phyloP scores from a whole-genome alignment of 2,329 filamentous ascomycete genomes.

The Epichloe amarillans region DNA sequence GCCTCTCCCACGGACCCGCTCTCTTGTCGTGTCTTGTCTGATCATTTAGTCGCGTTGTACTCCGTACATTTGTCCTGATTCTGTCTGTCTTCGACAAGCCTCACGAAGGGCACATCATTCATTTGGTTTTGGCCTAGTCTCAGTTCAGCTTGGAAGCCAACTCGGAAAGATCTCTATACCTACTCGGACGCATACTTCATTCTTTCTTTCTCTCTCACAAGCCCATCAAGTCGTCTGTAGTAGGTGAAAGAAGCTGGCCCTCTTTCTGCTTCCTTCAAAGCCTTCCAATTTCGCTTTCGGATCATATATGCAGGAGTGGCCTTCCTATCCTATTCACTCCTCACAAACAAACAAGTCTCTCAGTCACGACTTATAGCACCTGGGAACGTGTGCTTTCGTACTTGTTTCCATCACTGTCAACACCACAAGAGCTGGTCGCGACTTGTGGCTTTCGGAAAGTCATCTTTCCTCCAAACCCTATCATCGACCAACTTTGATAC shows the following conservation, averaged over 20 bases:
- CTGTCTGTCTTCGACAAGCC: slow-evolving; percentile 3
- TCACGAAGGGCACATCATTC: slow-evolving; percentile 3
- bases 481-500: not conserved
- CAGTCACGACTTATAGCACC: not conserved
- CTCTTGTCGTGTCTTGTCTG: slow-evolving; percentile 3
- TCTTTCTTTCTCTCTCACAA: not conserved
- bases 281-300: not conserved
- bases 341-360: not conserved
- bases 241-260: slow-evolving; percentile 3
- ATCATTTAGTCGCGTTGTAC: slow-evolving; percentile 3
- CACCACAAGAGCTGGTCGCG: not conserved
- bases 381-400: not conserved
- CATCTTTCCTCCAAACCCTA: not conserved
- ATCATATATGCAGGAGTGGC: not conserved
- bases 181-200: not conserved
- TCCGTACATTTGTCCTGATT: slow-evolving; percentile 1
- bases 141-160: not conserved
- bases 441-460: not conserved
- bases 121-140: slow-evolving; percentile 4
- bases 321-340: not conserved
- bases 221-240: not conserved
- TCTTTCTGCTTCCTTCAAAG: not conserved
- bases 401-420: not conserved
- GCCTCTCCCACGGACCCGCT: slow-evolving; percentile 5
- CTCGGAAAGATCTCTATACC: not conserved